phyloP scores from a whole-genome alignment of 371 early-diverging fungal genomes.

The Mortierella sp. region DNA sequence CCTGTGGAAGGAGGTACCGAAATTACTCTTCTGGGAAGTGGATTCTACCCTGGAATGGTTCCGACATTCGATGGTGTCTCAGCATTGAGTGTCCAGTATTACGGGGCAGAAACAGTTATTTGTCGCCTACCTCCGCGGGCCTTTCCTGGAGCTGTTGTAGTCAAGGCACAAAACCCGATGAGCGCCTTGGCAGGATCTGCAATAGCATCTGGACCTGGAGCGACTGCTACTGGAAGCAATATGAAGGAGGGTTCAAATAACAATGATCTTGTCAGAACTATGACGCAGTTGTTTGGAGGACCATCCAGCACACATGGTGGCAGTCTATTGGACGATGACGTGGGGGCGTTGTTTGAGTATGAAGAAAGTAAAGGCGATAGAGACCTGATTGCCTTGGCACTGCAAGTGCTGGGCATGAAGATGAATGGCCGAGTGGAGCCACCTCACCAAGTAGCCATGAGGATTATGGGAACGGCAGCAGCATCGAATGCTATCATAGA shows the following conservation, averaged over 20 bases:
- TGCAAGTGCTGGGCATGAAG: constrained; percentile 86
- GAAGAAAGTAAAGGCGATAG: constrained; percentile 70
- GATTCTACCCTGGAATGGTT: constrained; percentile 76
- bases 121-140: constrained; percentile 83
- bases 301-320: constrained; percentile 11
- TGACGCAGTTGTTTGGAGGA: constrained; percentile 54
- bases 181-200: constrained; percentile 57
- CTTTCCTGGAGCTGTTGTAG: constrained; percentile 80
- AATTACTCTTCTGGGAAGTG: constrained; percentile 81
- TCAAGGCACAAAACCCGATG: constrained; percentile 59
- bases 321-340: constrained; percentile 59
- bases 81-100: constrained; percentile 74
- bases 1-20: constrained; percentile 85
- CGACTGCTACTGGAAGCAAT: background rate
- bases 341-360: constrained; percentile 72
- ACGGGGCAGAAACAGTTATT: constrained; percentile 79
- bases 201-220: constrained; percentile 27
- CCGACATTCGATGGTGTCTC: constrained; percentile 82
- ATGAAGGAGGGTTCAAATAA: constrained; percentile 22
- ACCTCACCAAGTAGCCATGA: constrained; percentile 77
- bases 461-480: constrained; percentile 74
- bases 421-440: constrained; percentile 82
- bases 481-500: constrained; percentile 31
- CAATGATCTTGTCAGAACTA: constrained; percentile 46
- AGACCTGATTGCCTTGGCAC: constrained; percentile 83